Evolutionary conservation across 805 yeast genomes (phyloP), one percentile per base, ranked within the genome.

Genomic region (Lachancea thermotolerans): DNA sequence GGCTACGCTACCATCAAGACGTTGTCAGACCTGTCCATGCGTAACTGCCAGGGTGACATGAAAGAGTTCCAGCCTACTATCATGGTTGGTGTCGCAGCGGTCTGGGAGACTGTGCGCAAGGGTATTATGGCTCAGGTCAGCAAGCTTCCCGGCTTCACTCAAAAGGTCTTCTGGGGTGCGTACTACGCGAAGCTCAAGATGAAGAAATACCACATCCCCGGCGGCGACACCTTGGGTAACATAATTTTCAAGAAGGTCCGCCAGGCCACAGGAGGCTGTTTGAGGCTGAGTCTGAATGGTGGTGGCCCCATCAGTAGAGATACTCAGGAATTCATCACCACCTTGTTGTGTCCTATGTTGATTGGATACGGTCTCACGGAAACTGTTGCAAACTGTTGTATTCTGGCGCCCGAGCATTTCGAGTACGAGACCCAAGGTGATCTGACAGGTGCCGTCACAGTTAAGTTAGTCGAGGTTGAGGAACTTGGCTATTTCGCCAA

Each of bases 71-170:
- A 80, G 65, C 99, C 99, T 48, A 85, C 96, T 4, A 68, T 90
- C 55, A 85, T 93, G 96, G 96, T 89, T 53, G 99, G 96, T 67
- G 99, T 93, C 46, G 97, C 97, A 14, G 96, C 98, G 4, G 97
- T 93, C 43, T 93, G 96, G 95, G 99, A 93, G 72, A 75, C 84
- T 33, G 87, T 93, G 49, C 84, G 90, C 67, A 93, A 93, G 73
- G 99, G 99, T 48, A 84, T 93, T 48, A 49, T 87, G 47, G 77
- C 77, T 45, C 89, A 90, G 69, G 77, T 93, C 53, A 71, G 73
- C 53, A 75, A 79, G 57, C 73, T 74, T 57, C 84, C 95, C 14
- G 57, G 78, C 12, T 55, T 81, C 18, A 74, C 77, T 29, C 95
- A 88, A 68, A 85, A 78, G 64, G 59, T 91, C 37, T 93, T 93